These are phyloP conservation scores for Chenopodium formosanum DNA, from an alignment of 148 eudicot genomes.

Conservation along the genomic window DNA sequence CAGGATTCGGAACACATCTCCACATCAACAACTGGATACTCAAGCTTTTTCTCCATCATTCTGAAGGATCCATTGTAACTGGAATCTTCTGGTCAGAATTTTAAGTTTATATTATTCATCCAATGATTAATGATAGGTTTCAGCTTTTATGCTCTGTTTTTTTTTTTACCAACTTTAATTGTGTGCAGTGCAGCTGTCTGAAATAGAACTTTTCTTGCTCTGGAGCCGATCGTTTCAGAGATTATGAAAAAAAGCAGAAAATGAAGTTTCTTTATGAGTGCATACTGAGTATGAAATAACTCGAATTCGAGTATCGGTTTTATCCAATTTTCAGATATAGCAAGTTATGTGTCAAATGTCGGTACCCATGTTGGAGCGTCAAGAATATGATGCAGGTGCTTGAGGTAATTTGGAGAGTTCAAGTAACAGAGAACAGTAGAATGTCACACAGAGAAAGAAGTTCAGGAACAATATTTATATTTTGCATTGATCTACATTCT, in stretches of 20 bases:
- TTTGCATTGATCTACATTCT: slow-evolving; percentile 5
- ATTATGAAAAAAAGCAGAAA: not conserved
- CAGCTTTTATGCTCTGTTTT: not conserved
- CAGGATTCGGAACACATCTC: not conserved
- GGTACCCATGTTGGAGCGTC: not conserved
- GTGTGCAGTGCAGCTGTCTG: not conserved
- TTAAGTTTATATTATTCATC: too few species aligned
- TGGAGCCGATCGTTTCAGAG: not conserved
- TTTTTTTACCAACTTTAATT: not conserved
- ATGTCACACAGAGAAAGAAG: not conserved
- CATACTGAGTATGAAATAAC: too few species aligned
- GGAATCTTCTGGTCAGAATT: not conserved
- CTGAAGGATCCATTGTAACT: not conserved
- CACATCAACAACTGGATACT: not conserved
- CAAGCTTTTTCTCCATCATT: not conserved
- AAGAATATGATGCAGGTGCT: not conserved
- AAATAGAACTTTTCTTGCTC: not conserved
- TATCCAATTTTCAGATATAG: not conserved
- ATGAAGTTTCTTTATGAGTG: too few species aligned
- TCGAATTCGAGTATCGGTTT: too few species aligned
- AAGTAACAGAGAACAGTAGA: not conserved
- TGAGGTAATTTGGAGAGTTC: not conserved
- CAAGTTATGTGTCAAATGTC: not conserved
- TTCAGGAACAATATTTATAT: not conserved
- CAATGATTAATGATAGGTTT: not conserved